Percentiles rank a stretch among this genome's conserved stretches.
Conservation (phyloP, 495 filamentous ascomycete species). For the Monascus purpureus region DNA sequence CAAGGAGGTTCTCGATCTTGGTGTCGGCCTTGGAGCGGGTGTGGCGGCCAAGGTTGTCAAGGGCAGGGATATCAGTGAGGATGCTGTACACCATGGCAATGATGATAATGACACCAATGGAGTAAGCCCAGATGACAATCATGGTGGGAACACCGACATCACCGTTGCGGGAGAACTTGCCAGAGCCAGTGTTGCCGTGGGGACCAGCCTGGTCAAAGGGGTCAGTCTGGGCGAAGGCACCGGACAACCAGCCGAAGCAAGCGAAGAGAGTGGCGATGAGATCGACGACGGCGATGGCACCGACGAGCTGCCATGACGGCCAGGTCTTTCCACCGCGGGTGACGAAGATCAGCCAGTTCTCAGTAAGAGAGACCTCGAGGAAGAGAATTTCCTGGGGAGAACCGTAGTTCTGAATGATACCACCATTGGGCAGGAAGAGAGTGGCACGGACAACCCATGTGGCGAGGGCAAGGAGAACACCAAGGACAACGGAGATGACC, state of each 20-base stretch:
- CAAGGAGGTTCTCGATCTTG: conserved; percentile 70
- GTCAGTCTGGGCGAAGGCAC: conserved; percentile 27
- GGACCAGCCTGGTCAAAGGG: conserved; percentile 26
- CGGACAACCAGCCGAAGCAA: conserved; percentile 57
- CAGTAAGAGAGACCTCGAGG: conserved; percentile 58
- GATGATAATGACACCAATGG: conserved; percentile 63
- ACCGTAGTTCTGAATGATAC: conserved; percentile 62
- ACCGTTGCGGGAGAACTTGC: conserved; percentile 41
- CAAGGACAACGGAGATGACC: conserved; percentile 57
- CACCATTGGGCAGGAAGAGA: conserved; percentile 51
- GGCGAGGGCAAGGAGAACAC: conserved; percentile 47
- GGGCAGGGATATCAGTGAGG: conserved; percentile 50
- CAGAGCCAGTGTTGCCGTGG: no score
- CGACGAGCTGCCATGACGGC: conserved; percentile 60
- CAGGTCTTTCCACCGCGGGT: conserved; percentile 58
- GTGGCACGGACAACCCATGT: conserved; percentile 60
- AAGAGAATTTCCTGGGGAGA: conserved; percentile 59
- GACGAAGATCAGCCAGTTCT: conserved; percentile 73
- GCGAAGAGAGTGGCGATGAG: conserved; percentile 56
- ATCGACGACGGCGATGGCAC: conserved; percentile 59
- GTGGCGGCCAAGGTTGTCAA: conserved; percentile 70
- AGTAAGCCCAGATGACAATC: conserved; percentile 66
- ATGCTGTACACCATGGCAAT: conserved; percentile 67
- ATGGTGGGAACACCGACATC: conserved; percentile 63
- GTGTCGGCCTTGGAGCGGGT: conserved; percentile 59